Evolutionary conservation across 352 stramenopile species (phyloP), one percentile per base, ranked within the genome.

Genomic region (Pythium volutum): DNA sequence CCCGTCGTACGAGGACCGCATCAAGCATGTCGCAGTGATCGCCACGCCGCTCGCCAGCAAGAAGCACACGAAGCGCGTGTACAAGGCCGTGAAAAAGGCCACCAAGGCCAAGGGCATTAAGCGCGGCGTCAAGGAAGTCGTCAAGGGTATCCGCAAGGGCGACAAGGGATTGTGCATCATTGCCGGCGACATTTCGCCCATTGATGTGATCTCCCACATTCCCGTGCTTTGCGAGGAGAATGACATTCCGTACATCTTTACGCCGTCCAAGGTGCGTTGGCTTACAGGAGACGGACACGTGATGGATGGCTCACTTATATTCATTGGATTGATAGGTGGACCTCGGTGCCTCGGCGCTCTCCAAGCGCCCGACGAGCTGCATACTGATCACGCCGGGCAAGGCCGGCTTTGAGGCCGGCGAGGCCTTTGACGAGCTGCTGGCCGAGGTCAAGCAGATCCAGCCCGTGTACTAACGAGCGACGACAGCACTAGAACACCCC

Each of bases 141-240:
- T 99, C 64, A 99, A 99, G 80, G 96, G 86, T 57, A 88, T 99
- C 55, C 91, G 89, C 60, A 97, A 98, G 76, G 94, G 94, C 46
- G 92, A 99, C 57, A 99, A 98, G 74, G 98, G 98, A 45, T 69
- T 99, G 42, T 98, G 96, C 67, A 89, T 99, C 57, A 96, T 99
- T 47, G 98, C 98, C 3, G 98, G 97, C 38, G 98, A 99, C 84
- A 99, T 99, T 65, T 99, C 93, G 61, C 98, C 98, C n/a, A 92
- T 99, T 39, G 98, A 99, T 73, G 98, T 99, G n/a, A 98, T 99
- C 67, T 98, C 91, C 61, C 98, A 99, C 87, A 90, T 99, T 54
- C 97, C 98, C 15, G 84, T 99, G 56, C 79, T 99, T 47, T 98
- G 98, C 64, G 98, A 99, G 75, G 97, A 99, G 79, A 91, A 98